A percentile compares a stretch with the other conserved stretches of the same genome.
Evolutionary conservation across 2,329 filamentous ascomycete species (phyloP).

Genomic region (Penicillium sp.): DNA sequence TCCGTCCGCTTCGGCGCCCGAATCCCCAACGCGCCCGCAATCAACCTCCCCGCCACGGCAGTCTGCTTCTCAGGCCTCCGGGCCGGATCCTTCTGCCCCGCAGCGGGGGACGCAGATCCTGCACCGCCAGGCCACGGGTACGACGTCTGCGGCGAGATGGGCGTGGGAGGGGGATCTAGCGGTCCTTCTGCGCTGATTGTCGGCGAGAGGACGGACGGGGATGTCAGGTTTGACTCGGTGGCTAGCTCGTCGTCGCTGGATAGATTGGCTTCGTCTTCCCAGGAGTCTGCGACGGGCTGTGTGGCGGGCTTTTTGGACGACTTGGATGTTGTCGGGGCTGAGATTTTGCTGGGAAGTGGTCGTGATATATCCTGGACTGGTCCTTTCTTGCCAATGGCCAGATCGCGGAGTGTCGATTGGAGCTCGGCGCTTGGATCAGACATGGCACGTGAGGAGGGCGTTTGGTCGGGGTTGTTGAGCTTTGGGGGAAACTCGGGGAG

Average conservation of each 20-base stretch:
- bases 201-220: constrained; percentile 38
- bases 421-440: constrained; percentile 37
- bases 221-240: constrained; percentile 21
- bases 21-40: constrained; percentile 85
- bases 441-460: constrained; percentile 21
- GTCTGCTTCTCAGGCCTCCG: constrained; percentile 87
- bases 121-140: constrained; percentile 26
- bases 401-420: constrained; percentile 40
- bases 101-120: constrained; percentile 22
- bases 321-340: constrained; percentile 17
- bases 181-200: constrained; percentile 39
- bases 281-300: constrained; percentile 67
- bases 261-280: constrained; percentile 73
- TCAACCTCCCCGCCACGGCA: constrained; percentile 85
- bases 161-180: constrained; percentile 69
- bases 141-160: constrained; percentile 60
- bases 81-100: constrained; percentile 25
- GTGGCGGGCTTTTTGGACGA: constrained; percentile 39
- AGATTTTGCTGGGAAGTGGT: constrained; percentile 20
- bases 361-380: constrained; percentile 38
- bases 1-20: constrained; percentile 81
- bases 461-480: not conserved
- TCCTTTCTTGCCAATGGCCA: constrained; percentile 40
- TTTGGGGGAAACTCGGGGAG: not conserved
- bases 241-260: constrained; percentile 46